These are phyloP conservation scores for Fusarium sp. DNA, from an alignment of 2,329 filamentous ascomycete genomes.

Conservation along the genomic window DNA sequence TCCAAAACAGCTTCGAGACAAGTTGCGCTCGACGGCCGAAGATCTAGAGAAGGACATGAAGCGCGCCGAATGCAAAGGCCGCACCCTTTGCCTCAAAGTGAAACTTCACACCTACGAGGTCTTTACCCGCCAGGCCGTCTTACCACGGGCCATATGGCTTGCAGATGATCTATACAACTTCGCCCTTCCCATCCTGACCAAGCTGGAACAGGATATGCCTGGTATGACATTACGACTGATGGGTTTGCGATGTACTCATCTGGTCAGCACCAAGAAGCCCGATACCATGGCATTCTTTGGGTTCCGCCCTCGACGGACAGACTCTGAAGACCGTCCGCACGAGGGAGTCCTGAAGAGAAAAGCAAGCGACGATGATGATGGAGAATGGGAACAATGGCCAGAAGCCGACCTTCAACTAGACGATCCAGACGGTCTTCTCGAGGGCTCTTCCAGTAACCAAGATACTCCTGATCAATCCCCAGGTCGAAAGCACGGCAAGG, in stretches of 20 bases:
- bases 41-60: conserved; percentile 90
- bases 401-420: conserved; percentile 69
- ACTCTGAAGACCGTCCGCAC: conserved; percentile 36
- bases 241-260: conserved; percentile 88
- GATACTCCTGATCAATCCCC: conserved; percentile 17
- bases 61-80: conserved; percentile 85
- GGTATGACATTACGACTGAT: conserved; percentile 86
- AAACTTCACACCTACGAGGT: conserved; percentile 97
- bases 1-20: conserved; percentile 77
- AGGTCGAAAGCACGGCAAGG: conserved; percentile 62
- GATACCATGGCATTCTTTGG: conserved; percentile 87
- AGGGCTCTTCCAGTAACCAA: conserved; percentile 25
- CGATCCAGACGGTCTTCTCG: conserved; percentile 33
- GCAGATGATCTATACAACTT: conserved; percentile 89
- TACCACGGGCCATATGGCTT: conserved; percentile 78
- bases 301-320: conserved; percentile 57
- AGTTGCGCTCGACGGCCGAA: conserved; percentile 84
- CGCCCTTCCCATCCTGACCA: conserved; percentile 85
- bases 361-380: conserved; percentile 47
- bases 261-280: conserved; percentile 87
- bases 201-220: conserved; percentile 87
- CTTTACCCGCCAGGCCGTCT: conserved; percentile 83
- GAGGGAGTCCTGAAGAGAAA: conserved; percentile 54
- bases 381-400: conserved; percentile 77
- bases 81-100: conserved; percentile 92